Base-by-base conservation (phyloP, 129 eudicot species). In the Cynara cardunculus region DNA sequence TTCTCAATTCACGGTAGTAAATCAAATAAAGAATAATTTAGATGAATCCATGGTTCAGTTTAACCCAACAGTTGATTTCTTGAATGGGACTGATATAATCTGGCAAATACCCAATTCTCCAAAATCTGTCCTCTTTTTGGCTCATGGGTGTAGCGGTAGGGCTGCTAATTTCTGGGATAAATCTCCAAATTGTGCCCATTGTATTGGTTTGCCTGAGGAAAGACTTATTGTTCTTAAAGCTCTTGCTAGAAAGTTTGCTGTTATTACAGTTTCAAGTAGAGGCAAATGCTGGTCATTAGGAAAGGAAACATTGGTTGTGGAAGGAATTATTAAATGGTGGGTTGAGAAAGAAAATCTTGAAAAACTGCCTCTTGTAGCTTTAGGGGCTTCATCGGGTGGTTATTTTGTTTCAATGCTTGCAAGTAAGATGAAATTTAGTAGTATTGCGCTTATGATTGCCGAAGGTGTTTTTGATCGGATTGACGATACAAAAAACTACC, bases 381-480 rank as follows among this genome's bases (percentile, higher is more conserved):
- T 95, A 76, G 99, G 99, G 74, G 99, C 99, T 21, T 95, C 99
- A 1, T 92, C 99, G 0, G 99, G 99, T 69, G 99, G 99, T 71
- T 90, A 95, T 81, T 95, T 95, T 84, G 96, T 95, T 71, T 95
- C 99, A 14, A 80, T 84, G 31, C 90, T 95, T 13, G 97, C 99
- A 2, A 87, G 76, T 18, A 80, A 84, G 78, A 67, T 95, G 79
- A 85, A 32, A 70, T 90, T 95, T 79, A 88, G 84, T 81, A 87
- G 90, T 66, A 87, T 90, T 64, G 86, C 84, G 19, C 18, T 95
- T 41, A 95, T 95, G 99, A 95, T 95, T 71, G 90, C 96, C 13
- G 94, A 89, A 83, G 99, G 99, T 9, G 73, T 90, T 79, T 95
- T 69, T 76, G 89, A 81, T 77, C 83, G 30, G 34, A 88, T 87